Evolutionary conservation across 805 yeast genomes (phyloP).

Genomic region (Blastobotrys americana): DNA sequence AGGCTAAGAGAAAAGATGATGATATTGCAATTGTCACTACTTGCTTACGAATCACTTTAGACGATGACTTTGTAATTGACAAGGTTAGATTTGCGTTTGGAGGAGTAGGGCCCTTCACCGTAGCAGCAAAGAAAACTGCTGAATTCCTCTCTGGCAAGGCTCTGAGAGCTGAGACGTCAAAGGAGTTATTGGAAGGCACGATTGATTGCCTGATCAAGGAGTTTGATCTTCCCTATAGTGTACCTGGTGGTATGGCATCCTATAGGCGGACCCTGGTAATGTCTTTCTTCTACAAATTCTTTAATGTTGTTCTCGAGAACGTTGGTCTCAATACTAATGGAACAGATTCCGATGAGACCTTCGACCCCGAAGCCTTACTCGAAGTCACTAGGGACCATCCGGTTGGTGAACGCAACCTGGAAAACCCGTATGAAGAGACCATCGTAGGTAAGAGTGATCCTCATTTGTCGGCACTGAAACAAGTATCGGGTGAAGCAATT

Average conservation of each 20-base stretch:
- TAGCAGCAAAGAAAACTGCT: constrained; percentile 34
- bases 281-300: constrained; percentile 41
- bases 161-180: constrained; percentile 17
- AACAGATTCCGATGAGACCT: constrained; percentile 8
- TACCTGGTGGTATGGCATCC: constrained; percentile 46
- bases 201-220: constrained; percentile 30
- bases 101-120: constrained; percentile 44
- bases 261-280: constrained; percentile 39
- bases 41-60: constrained; percentile 29
- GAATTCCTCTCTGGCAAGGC: constrained; percentile 18
- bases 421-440: constrained; percentile 33
- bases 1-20: constrained; percentile 44
- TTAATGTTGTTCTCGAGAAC: constrained; percentile 28
- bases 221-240: constrained; percentile 35
- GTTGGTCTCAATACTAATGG: constrained; percentile 8
- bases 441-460: constrained; percentile 38
- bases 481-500: constrained; percentile 42
- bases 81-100: constrained; percentile 38
- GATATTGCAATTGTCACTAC: constrained; percentile 45
- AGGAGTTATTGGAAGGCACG: constrained; percentile 28
- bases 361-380: constrained; percentile 29
- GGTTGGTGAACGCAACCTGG: constrained; percentile 35
- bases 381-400: constrained; percentile 36
- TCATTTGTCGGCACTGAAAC: constrained; percentile 41
- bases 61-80: constrained; percentile 16